phyloP scores from a whole-genome alignment of 768 basidiomycete genomes.

The Auricularia cornea region DNA sequence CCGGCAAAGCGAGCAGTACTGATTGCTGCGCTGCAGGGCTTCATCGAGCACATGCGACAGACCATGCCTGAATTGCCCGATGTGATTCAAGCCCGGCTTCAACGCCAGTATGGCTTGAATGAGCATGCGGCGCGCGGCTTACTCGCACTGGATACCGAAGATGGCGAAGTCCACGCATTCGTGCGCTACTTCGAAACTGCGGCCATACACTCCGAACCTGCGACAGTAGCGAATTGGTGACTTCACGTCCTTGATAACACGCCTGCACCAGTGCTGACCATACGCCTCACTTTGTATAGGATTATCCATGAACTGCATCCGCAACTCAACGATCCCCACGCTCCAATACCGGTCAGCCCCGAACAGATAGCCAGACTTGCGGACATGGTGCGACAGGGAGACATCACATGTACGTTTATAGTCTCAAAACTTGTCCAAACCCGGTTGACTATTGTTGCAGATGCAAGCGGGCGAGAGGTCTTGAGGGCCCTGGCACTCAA shows the following conservation, averaged over 20 bases:
- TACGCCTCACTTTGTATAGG: conserved; percentile 37
- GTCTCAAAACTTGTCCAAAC: no score
- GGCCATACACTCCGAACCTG: conserved; percentile 48
- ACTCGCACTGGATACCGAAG: conserved; percentile 64
- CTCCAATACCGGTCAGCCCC: conserved; percentile 49
- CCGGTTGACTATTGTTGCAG: conserved; percentile 1
- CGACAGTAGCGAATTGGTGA: conserved; percentile 78
- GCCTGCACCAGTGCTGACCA: conserved; percentile 1
- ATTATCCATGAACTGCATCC: conserved; percentile 83
- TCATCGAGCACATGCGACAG: conserved; percentile 43
- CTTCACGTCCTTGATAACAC: conserved; percentile 12
- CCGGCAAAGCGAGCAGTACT: background rate
- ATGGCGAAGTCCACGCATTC: conserved; percentile 34
- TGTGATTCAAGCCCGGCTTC: conserved; percentile 49
- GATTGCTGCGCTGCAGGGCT: conserved; percentile 37
- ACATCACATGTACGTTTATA: conserved; percentile 69
- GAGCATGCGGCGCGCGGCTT: conserved; percentile 67
- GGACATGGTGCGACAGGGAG: conserved; percentile 56
- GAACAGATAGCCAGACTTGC: conserved; percentile 69
- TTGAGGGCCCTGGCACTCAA: conserved; percentile 66
- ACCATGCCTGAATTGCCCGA: conserved; percentile 73
- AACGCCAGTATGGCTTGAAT: conserved; percentile 38
- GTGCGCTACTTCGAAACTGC: conserved; percentile 79
- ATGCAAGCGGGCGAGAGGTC: conserved; percentile 48
- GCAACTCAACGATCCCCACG: conserved; percentile 54